A percentile compares a stretch with the other conserved stretches of the same genome.
Evolutionary conservation across 1,284 basidiomycete genomes (phyloP).

Genomic region (Ceratobasidium sp.): DNA sequence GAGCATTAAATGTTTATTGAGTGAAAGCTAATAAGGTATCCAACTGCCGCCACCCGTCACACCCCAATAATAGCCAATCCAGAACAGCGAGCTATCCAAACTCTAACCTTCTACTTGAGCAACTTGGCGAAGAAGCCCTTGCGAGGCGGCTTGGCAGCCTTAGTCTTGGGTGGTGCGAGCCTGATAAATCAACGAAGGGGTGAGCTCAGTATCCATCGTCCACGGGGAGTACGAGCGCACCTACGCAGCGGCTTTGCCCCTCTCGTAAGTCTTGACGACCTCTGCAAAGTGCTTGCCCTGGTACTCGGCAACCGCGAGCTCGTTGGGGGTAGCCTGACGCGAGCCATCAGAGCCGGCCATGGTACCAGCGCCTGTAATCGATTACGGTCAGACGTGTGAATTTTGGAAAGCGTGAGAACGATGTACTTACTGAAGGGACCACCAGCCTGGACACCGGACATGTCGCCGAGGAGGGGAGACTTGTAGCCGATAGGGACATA

Average conservation of each 20-base stretch:
- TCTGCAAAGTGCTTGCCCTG: slow-evolving; percentile 44
- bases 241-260: slow-evolving; percentile 41
- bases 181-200: neutral
- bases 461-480: slow-evolving; percentile 49
- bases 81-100: neutral
- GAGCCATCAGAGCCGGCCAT: slow-evolving; percentile 43
- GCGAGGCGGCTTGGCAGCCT: slow-evolving; percentile 36
- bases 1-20: slow-evolving; percentile 8
- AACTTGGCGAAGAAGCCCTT: slow-evolving; percentile 42
- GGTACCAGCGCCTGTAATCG: slow-evolving; percentile 26
- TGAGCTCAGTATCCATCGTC: slow-evolving; percentile 1
- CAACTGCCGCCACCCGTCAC: slow-evolving; percentile 1
- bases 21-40: slow-evolving; percentile 24
- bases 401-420: neutral
- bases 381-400: neutral
- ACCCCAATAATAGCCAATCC: slow-evolving; percentile 5
- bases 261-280: slow-evolving; percentile 45
- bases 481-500: slow-evolving; percentile 56
- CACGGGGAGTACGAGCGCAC: slow-evolving; percentile 11
- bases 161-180: slow-evolving; percentile 33
- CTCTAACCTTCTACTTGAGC: slow-evolving; percentile 29
- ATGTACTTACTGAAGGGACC: slow-evolving; percentile 58
- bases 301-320: slow-evolving; percentile 39
- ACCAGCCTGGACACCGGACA: slow-evolving; percentile 51
- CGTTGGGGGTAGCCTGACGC: slow-evolving; percentile 39